A percentile compares a stretch with the other conserved stretches of the same genome.
Evolutionary conservation across 2,329 filamentous ascomycete species (phyloP).

Genomic region (Clonostachys sp.): DNA sequence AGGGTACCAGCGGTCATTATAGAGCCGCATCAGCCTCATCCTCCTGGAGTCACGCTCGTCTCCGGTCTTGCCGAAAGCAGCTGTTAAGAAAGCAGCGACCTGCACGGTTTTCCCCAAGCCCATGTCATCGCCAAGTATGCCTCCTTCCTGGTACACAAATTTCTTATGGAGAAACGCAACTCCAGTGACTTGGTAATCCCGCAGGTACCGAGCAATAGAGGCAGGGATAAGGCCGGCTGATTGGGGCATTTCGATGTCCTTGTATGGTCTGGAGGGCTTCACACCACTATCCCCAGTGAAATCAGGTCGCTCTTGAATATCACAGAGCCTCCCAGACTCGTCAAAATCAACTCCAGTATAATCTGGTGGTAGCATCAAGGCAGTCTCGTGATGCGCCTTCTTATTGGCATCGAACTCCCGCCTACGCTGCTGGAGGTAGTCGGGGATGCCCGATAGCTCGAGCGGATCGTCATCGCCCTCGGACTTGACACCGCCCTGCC

Average conservation of each 20-base stretch:
- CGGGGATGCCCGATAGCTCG: constrained; percentile 59
- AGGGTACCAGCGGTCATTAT: constrained; percentile 64
- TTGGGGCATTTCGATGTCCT: constrained; percentile 69
- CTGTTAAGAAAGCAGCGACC: constrained; percentile 86
- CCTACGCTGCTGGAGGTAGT: constrained; percentile 68
- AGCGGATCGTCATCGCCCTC: constrained; percentile 32
- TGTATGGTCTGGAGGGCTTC: constrained; percentile 64
- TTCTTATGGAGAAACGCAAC: constrained; percentile 80
- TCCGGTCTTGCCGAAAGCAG: constrained; percentile 89
- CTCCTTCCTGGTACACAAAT: constrained; percentile 88
- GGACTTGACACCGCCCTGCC: constrained; percentile 21
- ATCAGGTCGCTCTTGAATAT: constrained; percentile 62
- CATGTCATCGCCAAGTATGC: constrained; percentile 95
- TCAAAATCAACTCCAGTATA: constrained; percentile 73
- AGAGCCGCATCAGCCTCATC: constrained; percentile 78
- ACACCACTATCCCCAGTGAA: constrained; percentile 52
- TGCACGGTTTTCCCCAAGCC: constrained; percentile 96
- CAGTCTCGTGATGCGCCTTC: constrained; percentile 57
- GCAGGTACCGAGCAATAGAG: constrained; percentile 83
- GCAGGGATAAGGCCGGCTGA: constrained; percentile 82
- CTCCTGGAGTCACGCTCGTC: constrained; percentile 81
- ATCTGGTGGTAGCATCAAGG: constrained; percentile 71
- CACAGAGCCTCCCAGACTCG: constrained; percentile 21
- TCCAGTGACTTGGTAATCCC: constrained; percentile 87
- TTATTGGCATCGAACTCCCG: constrained; percentile 61